Evolutionary conservation across 805 yeast species (phyloP).

Genomic region (Candida nemodendra): DNA sequence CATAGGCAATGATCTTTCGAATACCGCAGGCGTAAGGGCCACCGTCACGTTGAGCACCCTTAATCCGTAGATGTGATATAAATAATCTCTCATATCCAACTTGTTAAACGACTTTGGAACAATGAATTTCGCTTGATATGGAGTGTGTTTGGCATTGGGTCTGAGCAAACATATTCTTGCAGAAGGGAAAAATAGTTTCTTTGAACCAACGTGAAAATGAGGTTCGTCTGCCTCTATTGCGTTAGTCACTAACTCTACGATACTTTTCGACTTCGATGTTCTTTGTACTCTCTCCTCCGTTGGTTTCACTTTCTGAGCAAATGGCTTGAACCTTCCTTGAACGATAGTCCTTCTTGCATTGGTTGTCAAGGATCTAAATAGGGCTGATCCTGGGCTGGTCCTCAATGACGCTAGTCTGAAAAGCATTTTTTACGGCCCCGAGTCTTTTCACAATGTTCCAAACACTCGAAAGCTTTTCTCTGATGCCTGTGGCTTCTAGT

Average conservation of each 20-base stretch:
- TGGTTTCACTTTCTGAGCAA: constrained; percentile 23
- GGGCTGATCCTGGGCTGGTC: constrained; percentile 1
- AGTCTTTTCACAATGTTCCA: too few relatives aligned
- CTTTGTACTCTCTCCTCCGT: constrained; percentile 21
- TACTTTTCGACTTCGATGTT: constrained; percentile 28
- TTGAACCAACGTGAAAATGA: constrained; percentile 81
- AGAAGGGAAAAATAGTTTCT: constrained; percentile 76
- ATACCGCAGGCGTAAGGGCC: constrained; percentile 74
- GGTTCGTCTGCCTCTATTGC: constrained; percentile 63
- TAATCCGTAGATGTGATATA: constrained; percentile 85
- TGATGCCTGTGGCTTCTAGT: too few relatives aligned
- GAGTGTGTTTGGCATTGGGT: constrained; percentile 95
- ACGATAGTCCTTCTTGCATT: constrained; percentile 25
- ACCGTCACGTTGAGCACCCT: constrained; percentile 87
- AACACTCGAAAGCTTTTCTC: too few relatives aligned
- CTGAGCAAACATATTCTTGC: constrained; percentile 78
- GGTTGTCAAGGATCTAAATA: constrained; percentile 11
- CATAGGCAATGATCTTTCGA: constrained; percentile 52
- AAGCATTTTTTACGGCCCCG: too few relatives aligned
- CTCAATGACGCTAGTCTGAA: constrained; percentile 3
- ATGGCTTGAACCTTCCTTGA: constrained; percentile 31
- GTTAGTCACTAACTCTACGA: constrained; percentile 34
- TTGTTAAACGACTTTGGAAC: constrained; percentile 94
- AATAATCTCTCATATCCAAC: constrained; percentile 89
- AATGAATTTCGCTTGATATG: constrained; percentile 93